Conservation (phyloP, 306 rosid species). For the Crataegus laevigata region DNA sequence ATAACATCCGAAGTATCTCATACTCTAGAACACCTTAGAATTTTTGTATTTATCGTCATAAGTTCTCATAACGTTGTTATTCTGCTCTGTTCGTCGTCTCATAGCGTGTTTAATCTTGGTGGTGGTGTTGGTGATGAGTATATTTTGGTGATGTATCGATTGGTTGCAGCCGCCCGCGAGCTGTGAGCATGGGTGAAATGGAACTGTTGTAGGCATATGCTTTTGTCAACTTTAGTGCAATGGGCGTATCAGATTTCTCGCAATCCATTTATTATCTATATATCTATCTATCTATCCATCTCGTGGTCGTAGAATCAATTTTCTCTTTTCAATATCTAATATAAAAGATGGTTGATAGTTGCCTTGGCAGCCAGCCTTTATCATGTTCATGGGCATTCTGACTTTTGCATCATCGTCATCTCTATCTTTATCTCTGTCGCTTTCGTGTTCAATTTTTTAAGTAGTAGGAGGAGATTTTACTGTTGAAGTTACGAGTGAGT, state of each 20-base stretch:
- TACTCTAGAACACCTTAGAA: no score
- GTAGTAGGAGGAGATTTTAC: conserved; percentile 15
- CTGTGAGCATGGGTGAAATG: background rate
- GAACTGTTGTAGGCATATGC: background rate
- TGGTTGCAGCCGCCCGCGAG: no score
- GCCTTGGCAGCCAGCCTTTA: background rate
- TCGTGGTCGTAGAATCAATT: no score
- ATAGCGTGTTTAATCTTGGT: no score
- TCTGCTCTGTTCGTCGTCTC: no score
- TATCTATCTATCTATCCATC: background rate
- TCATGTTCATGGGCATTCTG: conserved; percentile 8
- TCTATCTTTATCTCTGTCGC: background rate
- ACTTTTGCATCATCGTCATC: conserved; percentile 1
- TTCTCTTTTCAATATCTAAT: no score
- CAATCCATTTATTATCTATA: background rate
- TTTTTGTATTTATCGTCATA: no score
- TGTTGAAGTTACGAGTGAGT: background rate
- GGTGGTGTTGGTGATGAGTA: no score
- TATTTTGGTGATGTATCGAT: no score
- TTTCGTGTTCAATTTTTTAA: conserved; percentile 7
- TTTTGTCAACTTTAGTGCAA: background rate
- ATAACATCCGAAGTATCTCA: no score
- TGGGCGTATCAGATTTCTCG: background rate
- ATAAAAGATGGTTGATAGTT: background rate
- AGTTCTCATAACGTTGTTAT: no score